These are phyloP conservation scores for Begonia masoniana DNA, from an alignment of 306 rosid species.

Conservation along the genomic window DNA sequence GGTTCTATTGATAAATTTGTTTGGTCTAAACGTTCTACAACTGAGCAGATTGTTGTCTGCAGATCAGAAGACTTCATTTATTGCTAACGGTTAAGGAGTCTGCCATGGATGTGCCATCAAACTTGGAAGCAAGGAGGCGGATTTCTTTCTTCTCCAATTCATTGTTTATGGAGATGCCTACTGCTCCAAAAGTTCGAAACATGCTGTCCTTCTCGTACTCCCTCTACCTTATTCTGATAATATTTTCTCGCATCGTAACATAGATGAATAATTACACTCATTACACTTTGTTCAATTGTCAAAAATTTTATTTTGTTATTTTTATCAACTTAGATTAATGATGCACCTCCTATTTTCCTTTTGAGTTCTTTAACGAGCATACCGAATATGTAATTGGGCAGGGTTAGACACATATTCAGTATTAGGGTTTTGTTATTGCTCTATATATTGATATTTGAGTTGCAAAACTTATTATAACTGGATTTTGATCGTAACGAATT, in stretches of 20 bases:
- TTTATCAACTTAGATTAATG: no score
- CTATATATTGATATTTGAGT: no score
- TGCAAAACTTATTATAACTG: no score
- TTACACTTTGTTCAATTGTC: background rate
- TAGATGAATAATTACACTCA: no score
- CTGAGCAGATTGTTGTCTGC: constrained; percentile 20
- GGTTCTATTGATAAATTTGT: background rate
- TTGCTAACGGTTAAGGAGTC: constrained; percentile 93
- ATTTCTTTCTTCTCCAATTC: constrained; percentile 92
- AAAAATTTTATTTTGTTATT: no score
- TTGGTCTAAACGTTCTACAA: constrained; percentile 1
- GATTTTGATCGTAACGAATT: no score
- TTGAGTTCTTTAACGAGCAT: no score
- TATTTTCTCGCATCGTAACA: background rate
- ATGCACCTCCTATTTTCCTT: background rate
- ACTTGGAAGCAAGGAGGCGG: constrained; percentile 94
- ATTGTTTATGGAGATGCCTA: constrained; percentile 93
- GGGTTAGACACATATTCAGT: no score
- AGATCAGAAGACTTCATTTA: constrained; percentile 79
- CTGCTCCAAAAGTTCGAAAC: constrained; percentile 85
- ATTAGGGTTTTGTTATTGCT: no score
- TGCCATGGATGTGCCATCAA: constrained; percentile 95
- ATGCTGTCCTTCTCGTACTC: constrained; percentile 97
- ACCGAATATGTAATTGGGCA: no score
- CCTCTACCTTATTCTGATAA: constrained; percentile 4